Conservation (phyloP, 805 yeast genomes). For the Wickerhamomyces bovis region DNA sequence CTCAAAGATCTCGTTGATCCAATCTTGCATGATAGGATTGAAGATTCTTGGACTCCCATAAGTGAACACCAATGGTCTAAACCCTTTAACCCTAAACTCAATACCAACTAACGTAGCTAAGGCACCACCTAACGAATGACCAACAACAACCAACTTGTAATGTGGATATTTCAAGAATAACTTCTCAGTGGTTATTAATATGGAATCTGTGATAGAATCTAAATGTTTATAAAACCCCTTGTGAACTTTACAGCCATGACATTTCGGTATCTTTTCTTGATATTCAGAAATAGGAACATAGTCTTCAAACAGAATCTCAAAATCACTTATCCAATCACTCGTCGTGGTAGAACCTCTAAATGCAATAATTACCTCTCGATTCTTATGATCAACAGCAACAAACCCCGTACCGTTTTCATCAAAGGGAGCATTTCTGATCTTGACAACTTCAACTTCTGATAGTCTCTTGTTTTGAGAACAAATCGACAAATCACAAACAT, state of each 20-base stretch:
- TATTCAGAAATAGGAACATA: constrained; percentile 13
- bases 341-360: constrained; percentile 62
- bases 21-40: constrained; percentile 41
- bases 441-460: constrained; percentile 8
- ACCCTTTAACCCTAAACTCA: constrained; percentile 53
- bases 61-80: constrained; percentile 46
- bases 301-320: constrained; percentile 30
- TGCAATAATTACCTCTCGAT: constrained; percentile 42
- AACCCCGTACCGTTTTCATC: constrained; percentile 45
- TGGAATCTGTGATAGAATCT: constrained; percentile 31
- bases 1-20: constrained; percentile 48
- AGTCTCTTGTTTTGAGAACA: constrained; percentile 8
- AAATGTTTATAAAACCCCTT: constrained; percentile 53
- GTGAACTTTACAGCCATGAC: constrained; percentile 55
- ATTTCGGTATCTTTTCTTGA: constrained; percentile 18
- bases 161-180: constrained; percentile 36
- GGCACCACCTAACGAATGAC: constrained; percentile 80
- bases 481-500: constrained; percentile 16
- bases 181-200: constrained; percentile 25
- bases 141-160: constrained; percentile 49
- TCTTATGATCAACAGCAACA: constrained; percentile 43
- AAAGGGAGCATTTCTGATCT: constrained; percentile 13
- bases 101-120: constrained; percentile 57
- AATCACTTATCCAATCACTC: constrained; percentile 65
- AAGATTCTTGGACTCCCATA: constrained; percentile 68